These are phyloP conservation scores for Alnus rubra DNA, from an alignment of 306 rosid species.

Conservation along the genomic window DNA sequence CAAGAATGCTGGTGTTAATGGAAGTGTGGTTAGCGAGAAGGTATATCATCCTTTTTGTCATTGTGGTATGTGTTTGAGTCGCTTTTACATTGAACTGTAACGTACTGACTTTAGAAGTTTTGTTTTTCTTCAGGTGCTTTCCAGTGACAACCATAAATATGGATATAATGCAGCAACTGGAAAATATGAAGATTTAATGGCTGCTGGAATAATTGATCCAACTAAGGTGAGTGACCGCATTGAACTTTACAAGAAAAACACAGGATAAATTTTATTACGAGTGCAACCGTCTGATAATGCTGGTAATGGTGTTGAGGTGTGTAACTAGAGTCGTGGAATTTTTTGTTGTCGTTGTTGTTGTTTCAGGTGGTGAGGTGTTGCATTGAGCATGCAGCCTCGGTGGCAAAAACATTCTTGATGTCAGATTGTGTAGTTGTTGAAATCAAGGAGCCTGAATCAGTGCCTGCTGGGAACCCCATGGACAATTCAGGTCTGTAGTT, in stretches of 20 bases:
- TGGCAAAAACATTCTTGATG: constrained; percentile 96
- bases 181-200: constrained; percentile 91
- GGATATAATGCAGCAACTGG: constrained; percentile 99
- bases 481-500: constrained; percentile 73
- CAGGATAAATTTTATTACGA: too few species aligned
- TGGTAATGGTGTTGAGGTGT: background rate
- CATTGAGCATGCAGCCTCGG: constrained; percentile 95
- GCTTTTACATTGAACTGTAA: background rate
- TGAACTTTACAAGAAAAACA: background rate
- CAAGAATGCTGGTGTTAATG: constrained; percentile 98
- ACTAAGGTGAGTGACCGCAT: constrained; percentile 66
- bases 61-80: background rate
- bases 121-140: constrained; percentile 58
- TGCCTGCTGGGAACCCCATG: constrained; percentile 84
- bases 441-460: constrained; percentile 91
- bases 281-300: too few species aligned
- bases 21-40: constrained; percentile 99
- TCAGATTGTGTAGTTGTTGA: constrained; percentile 98
- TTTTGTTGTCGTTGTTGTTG: background rate
- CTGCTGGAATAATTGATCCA: constrained; percentile 97
- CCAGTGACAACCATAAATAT: constrained; percentile 66
- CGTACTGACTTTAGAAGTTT: constrained; percentile 1
- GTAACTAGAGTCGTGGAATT: background rate
- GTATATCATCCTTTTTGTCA: constrained; percentile 32
- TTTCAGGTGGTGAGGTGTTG: constrained; percentile 96